Percentiles rank a stretch among this genome's conserved stretches.
phyloP scores from a whole-genome alignment of 352 stramenopile species.

The Phytopythium sindhum region DNA sequence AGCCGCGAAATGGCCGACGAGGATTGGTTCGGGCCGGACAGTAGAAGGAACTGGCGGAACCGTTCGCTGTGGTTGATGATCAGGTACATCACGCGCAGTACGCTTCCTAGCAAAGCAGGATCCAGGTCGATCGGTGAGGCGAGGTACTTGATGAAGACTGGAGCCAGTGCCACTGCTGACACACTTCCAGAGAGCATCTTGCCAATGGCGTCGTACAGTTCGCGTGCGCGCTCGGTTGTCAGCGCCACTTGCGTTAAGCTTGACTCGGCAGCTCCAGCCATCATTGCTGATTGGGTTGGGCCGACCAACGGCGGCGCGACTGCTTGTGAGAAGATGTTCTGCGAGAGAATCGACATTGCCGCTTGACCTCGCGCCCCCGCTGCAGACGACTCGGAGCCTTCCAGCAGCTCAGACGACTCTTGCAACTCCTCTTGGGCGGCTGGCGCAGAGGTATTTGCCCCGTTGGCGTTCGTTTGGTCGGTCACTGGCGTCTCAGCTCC shows the following conservation, averaged over 20 bases:
- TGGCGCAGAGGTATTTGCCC: background rate
- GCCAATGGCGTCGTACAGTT: constrained; percentile 51
- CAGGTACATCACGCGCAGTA: constrained; percentile 46
- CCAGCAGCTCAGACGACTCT: background rate
- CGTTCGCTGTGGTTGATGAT: constrained; percentile 46
- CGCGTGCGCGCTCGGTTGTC: constrained; percentile 29
- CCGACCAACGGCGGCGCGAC: constrained; percentile 21
- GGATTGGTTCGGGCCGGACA: constrained; percentile 9
- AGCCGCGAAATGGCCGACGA: background rate
- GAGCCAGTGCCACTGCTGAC: constrained; percentile 33
- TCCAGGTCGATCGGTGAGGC: constrained; percentile 36
- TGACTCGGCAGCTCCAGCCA: constrained; percentile 9
- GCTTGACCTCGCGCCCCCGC: background rate
- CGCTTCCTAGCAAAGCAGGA: constrained; percentile 33
- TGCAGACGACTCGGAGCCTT: background rate
- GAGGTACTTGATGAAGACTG: constrained; percentile 55
- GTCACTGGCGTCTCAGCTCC: constrained; percentile 5
- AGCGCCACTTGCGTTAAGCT: constrained; percentile 30
- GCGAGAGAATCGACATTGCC: constrained; percentile 26
- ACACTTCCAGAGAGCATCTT: constrained; percentile 47
- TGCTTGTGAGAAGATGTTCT: constrained; percentile 61
- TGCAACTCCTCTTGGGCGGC: background rate
- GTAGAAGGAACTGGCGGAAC: constrained; percentile 51
- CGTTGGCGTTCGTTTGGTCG: background rate
- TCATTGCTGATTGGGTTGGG: background rate